phyloP scores from a whole-genome alignment of 306 rosid species.

The Acacia melanoxylon region DNA sequence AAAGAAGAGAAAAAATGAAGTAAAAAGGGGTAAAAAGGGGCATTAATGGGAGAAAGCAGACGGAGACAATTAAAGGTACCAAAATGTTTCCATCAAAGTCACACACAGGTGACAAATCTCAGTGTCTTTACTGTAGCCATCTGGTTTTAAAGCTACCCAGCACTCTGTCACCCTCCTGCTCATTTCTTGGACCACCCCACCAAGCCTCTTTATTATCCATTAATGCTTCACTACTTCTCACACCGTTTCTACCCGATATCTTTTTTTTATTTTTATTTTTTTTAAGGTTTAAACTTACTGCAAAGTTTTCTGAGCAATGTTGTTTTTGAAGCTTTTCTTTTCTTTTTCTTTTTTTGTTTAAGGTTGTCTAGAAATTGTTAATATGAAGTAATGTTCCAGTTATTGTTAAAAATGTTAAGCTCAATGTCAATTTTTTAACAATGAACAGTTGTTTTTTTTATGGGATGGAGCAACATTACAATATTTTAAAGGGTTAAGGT shows the following conservation, averaged over 20 bases:
- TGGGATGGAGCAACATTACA: too few relatives aligned
- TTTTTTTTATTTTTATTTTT: too few relatives aligned
- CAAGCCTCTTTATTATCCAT: background rate
- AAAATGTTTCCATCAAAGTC: constrained; percentile 46
- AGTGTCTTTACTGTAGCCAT: constrained; percentile 38
- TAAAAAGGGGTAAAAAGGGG: background rate
- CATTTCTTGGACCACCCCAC: background rate
- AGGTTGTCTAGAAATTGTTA: too few relatives aligned
- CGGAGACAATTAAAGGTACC: background rate
- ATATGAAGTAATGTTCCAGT: too few relatives aligned
- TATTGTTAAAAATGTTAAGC: too few relatives aligned
- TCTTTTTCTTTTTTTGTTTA: too few relatives aligned
- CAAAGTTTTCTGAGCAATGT: too few relatives aligned
- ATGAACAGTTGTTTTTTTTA: too few relatives aligned
- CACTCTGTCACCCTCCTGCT: constrained; percentile 10
- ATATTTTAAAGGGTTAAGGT: too few relatives aligned
- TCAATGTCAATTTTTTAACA: too few relatives aligned
- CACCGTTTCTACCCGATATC: background rate
- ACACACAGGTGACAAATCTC: constrained; percentile 40
- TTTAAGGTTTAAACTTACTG: too few relatives aligned
- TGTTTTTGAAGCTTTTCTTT: too few relatives aligned
- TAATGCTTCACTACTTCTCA: background rate
- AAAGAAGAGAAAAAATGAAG: background rate
- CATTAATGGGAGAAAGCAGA: background rate
- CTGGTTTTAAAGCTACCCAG: constrained; percentile 31